Evolutionary conservation across 2,329 filamentous ascomycete species (phyloP), one percentile per base, ranked within the genome.

Genomic region (Capronia americana): DNA sequence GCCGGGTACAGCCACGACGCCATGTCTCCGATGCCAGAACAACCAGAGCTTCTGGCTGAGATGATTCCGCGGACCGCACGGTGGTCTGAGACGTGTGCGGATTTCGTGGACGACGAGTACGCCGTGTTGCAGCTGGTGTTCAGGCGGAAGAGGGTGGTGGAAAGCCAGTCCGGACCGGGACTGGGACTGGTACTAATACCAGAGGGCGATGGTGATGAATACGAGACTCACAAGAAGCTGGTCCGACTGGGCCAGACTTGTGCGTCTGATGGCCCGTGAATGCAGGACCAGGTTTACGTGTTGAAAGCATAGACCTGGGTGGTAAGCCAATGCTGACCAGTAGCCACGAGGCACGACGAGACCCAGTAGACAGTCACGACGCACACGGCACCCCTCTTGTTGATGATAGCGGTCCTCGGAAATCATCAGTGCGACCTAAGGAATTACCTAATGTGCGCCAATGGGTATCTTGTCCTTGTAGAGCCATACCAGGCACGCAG

Each of bases 81-180:
- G 26, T 64, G 62, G 62, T 53, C 41, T 20, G 62, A 60, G 23
- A 60, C 12, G 12, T 55, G 46, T 56, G 55, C 46, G 2, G 50
- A 59, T 32, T 59, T 64, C 30, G 46, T 64, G 4, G 24, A n/a
- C 14, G 54, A 59, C 12, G 48, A 60, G 28, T 54, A 64, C 26
- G 38, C 55, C 11, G 17, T 24, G 56, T n/a, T 59, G 10, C 54
- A 59, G 23, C 44, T 64, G 17, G 46, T 26, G 1, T 64, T 60
- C n/a, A 59, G 48, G 26, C 26, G 62, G 46, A 57, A 51, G 12
- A 41, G 34, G 12, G 34, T 17, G 12, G 4, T 14, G 34, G 7
- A 6, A 5, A 5, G 34, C 34, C 34, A 41, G 12, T 41, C 14
- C 14, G 14, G 34, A 17, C 5, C 5, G 1, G 34, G 34, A 17